Conservation (phyloP, 257 asterid species). For the Lithospermum erythrorhizon region DNA sequence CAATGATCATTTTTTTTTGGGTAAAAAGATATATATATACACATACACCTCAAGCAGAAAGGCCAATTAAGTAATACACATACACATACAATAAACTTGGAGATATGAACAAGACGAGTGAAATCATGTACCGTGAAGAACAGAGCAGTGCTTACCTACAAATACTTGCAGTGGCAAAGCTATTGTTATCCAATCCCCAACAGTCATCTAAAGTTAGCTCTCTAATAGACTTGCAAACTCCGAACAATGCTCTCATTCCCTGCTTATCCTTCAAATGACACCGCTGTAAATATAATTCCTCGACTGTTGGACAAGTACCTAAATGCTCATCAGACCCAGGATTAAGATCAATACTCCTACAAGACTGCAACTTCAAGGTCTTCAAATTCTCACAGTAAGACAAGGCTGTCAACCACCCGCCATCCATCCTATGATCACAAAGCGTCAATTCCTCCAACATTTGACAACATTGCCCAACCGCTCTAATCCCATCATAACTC, state of each 20-base stretch:
- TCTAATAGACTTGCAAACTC: constrained; percentile 42
- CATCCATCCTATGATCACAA: constrained; percentile 78
- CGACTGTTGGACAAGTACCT: constrained; percentile 65
- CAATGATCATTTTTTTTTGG: no score
- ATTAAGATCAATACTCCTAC: constrained; percentile 48
- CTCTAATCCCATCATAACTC: constrained; percentile 87
- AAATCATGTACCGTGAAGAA: no score
- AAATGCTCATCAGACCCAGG: constrained; percentile 81
- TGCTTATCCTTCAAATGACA: constrained; percentile 58
- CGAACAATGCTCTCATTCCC: constrained; percentile 52
- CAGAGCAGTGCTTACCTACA: constrained; percentile 37
- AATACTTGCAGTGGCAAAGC: constrained; percentile 40
- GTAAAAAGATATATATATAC: no score
- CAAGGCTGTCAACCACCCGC: constrained; percentile 87
- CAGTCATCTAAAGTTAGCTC: constrained; percentile 57
- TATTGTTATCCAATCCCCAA: constrained; percentile 69
- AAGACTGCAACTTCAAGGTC: constrained; percentile 62
- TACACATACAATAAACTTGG: no score
- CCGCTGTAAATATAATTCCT: constrained; percentile 67
- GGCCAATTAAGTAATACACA: no score
- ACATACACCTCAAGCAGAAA: no score
- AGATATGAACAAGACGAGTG: no score
- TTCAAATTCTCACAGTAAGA: constrained; percentile 70
- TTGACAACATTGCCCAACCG: constrained; percentile 76
- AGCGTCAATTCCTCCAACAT: constrained; percentile 75